These are phyloP conservation scores for Coprinopsis strossmayeri DNA, from an alignment of 768 basidiomycete species.

Conservation along the genomic window DNA sequence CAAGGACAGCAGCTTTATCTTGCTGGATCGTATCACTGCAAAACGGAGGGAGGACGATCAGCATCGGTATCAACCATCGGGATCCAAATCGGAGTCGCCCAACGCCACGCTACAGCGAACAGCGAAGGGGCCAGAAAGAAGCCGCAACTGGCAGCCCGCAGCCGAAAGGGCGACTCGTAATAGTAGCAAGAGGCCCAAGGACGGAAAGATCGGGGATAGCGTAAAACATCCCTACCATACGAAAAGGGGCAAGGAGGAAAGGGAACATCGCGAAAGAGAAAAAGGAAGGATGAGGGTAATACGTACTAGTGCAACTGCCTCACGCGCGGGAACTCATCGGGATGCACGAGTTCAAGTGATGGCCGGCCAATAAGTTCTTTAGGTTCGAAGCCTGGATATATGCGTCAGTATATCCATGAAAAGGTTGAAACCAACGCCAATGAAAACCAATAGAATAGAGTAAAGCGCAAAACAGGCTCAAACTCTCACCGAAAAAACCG, in stretches of 20 bases:
- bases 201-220: too few species aligned
- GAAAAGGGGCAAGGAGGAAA: too few species aligned
- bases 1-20: conserved; percentile 76
- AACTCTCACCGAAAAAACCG: neutral
- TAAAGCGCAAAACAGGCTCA: too few species aligned
- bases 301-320: conserved; percentile 64
- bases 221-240: too few species aligned
- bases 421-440: neutral
- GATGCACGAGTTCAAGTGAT: conserved; percentile 73
- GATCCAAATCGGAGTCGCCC: too few species aligned
- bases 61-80: neutral
- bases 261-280: neutral
- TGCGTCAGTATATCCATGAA: neutral
- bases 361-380: conserved; percentile 62
- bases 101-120: too few species aligned
- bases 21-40: conserved; percentile 65
- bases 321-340: conserved; percentile 67
- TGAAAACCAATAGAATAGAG: too few species aligned
- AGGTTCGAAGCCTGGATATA: conserved; percentile 61
- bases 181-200: too few species aligned
- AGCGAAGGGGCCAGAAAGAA: too few species aligned
- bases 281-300: neutral
- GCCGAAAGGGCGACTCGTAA: too few species aligned
- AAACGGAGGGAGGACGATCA: neutral
- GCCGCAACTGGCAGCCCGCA: too few species aligned